Evolutionary conservation across 331 rosid genomes (phyloP), one percentile per base, ranked within the genome.

Genomic region (Dryas integrifolia): DNA sequence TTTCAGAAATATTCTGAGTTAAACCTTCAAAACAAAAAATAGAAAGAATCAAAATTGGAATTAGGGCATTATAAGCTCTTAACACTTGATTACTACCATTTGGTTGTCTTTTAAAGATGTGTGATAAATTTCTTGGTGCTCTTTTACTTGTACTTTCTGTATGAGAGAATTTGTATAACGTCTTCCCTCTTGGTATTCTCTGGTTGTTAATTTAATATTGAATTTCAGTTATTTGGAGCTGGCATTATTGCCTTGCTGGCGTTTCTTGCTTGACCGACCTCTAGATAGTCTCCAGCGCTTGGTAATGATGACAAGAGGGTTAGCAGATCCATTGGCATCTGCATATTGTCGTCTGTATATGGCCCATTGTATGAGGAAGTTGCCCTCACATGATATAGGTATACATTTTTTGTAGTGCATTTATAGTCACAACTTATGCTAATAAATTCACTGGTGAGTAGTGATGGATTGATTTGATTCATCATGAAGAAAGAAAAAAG

Each of bases 231-330:
- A 91, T 80, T 82, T 94, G 89, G 98, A 94, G 88, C 81, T 94
- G 51, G 98, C 98, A 76, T 79, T 94, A 77, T 85, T 91, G 82
- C 97, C 97, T 78, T 91, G 97, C 82, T 85, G 92, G 92, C 87
- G 84, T 67, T 94, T 89, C 85, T 83, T 91, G 79, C 83, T 71
- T 79, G 91, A 91, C 66, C 87, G 74, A 67, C 97, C 92, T 74
- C 77, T 5, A 69, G 90, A 86, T 59, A 76, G 80, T 78, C 79
- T 89, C 64, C 78, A 44, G 45, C 98, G 97, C 73, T 81, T 91
- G 91, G 91, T 89, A 61, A 84, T 75, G 92, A 94, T 94, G 98
- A 72, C 55, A 40, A 85, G 98, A 79, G 98, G 98, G 66, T 74
- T 94, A 80, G 92, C 90, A 67, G 95, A 94, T 91, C 96, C 98